phyloP scores from a whole-genome alignment of 2,329 filamentous ascomycete genomes.

The Biscogniauxia sp. region DNA sequence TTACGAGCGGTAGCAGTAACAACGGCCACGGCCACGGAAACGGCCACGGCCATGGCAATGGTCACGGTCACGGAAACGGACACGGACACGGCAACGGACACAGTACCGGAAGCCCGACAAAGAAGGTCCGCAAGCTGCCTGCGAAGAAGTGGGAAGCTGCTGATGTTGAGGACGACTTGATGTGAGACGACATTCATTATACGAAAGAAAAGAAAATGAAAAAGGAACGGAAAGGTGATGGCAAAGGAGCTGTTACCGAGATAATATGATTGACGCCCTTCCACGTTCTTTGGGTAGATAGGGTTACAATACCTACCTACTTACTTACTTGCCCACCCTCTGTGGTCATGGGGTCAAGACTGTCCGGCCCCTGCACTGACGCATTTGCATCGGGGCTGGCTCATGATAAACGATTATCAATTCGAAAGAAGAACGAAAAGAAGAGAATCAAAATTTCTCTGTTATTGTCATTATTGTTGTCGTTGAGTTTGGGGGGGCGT shows the following conservation, averaged over 20 bases:
- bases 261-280: background rate
- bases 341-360: background rate
- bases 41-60: conserved; percentile 28
- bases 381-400: background rate
- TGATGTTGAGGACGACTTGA: conserved; percentile 39
- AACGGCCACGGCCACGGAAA: conserved; percentile 5
- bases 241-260: background rate
- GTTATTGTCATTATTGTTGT: background rate
- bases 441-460: background rate
- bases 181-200: conserved; percentile 25
- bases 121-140: conserved; percentile 51
- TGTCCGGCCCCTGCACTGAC: no score
- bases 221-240: background rate
- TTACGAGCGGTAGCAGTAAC: conserved; percentile 31
- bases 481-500: background rate
- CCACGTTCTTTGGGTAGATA: background rate
- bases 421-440: background rate
- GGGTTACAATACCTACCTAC: background rate
- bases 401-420: background rate
- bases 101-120: conserved; percentile 44
- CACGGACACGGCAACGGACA: conserved; percentile 21
- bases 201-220: no score
- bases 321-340: no score
- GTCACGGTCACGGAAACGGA: background rate
- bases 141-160: conserved; percentile 47